These are phyloP conservation scores for Brassica hybrid DNA, from an alignment of 441 rosid species.

Conservation along the genomic window DNA sequence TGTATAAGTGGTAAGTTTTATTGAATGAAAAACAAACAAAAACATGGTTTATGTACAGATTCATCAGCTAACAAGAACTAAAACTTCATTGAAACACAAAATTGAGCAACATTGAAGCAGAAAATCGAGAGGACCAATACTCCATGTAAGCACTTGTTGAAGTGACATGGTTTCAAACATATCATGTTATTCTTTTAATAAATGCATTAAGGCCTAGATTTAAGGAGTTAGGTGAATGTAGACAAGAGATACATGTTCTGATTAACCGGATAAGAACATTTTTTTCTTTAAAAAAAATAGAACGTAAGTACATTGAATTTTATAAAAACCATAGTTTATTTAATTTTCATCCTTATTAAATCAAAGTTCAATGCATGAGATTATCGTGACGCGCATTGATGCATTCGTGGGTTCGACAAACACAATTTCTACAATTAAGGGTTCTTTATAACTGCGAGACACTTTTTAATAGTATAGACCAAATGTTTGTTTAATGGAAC, in stretches of 20 bases:
- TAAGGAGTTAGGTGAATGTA: constrained; percentile 44
- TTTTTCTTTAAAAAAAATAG: not conserved
- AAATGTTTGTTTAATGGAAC: constrained; percentile 1
- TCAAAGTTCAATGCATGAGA: constrained; percentile 62
- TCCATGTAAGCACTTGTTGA: not conserved
- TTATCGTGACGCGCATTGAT: constrained; percentile 55
- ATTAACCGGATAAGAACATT: constrained; percentile 35
- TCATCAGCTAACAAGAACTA: not conserved
- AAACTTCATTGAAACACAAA: not conserved
- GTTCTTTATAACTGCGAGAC: constrained; percentile 32
- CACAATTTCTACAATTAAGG: constrained; percentile 35
- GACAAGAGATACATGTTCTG: constrained; percentile 43
- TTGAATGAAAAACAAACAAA: not conserved
- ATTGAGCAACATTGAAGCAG: not conserved
- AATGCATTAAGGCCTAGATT: not conserved
- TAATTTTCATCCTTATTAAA: not conserved
- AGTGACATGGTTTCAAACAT: not conserved
- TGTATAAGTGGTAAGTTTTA: not conserved
- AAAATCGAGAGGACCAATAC: not conserved
- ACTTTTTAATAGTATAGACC: not conserved
- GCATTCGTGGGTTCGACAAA: too few relatives aligned
- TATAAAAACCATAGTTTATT: not conserved
- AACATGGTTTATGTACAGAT: not conserved
- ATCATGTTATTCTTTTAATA: not conserved
- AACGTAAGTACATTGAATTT: not conserved